phyloP scores from a whole-genome alignment of 1,139 yeast species.

The Yarrowia galli region DNA sequence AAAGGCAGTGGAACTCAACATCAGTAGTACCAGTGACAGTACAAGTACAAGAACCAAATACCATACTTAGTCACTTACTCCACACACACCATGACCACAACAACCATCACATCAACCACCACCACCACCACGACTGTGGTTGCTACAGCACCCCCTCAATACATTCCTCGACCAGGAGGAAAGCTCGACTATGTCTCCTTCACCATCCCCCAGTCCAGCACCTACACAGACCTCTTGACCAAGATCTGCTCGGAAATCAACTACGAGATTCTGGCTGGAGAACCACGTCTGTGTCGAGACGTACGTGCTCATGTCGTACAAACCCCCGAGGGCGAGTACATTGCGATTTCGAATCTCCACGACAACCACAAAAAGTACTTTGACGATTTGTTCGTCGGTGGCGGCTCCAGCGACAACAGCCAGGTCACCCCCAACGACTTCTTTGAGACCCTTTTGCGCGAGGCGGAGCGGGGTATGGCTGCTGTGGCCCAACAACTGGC shows the following conservation, averaged over 20 bases:
- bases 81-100: no score
- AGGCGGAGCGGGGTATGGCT: not conserved
- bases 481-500: not conserved
- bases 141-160: not conserved
- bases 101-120: not conserved
- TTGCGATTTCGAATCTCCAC: constrained; percentile 1
- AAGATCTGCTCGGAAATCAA: constrained; percentile 6
- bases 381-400: not conserved
- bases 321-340: not conserved
- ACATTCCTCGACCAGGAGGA: not conserved
- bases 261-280: constrained; percentile 20
- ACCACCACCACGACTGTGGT: not conserved
- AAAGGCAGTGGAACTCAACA: no score
- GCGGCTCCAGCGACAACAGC: not conserved
- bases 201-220: not conserved
- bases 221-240: not conserved
- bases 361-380: constrained; percentile 12
- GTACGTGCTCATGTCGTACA: constrained; percentile 7
- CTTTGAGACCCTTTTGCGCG: not conserved
- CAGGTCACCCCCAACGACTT: not conserved
- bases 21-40: no score
- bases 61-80: no score
- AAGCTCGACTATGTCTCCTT: constrained; percentile 7
- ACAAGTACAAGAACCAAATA: no score
- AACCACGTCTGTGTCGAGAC: constrained; percentile 9